These are phyloP conservation scores for Penicillium sp. DNA, from an alignment of 2,329 filamentous ascomycete genomes.

Conservation along the genomic window DNA sequence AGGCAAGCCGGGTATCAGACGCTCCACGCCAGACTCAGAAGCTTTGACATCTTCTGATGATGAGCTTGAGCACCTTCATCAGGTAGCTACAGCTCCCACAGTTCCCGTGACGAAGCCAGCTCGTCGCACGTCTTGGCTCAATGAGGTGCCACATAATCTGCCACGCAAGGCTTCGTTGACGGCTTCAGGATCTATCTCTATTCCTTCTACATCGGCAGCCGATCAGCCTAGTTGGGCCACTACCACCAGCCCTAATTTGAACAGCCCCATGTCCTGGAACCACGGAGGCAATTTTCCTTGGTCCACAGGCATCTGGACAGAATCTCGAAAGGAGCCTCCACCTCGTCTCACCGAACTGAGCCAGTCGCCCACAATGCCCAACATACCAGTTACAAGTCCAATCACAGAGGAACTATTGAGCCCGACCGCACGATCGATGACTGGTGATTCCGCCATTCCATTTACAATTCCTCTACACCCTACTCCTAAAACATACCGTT, in stretches of 20 bases:
- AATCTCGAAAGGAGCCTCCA: conserved; percentile 70
- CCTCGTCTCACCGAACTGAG: conserved; percentile 70
- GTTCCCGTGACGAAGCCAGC: conserved; percentile 58
- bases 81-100: conserved; percentile 47
- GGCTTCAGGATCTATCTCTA: conserved; percentile 72
- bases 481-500: conserved; percentile 87
- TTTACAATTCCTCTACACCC: conserved; percentile 86
- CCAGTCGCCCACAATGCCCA: conserved; percentile 66
- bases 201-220: conserved; percentile 72
- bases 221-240: conserved; percentile 53
- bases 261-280: conserved; percentile 41
- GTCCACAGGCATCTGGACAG: conserved; percentile 80
- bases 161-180: conserved; percentile 73
- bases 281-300: conserved; percentile 59
- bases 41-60: conserved; percentile 92
- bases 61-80: conserved; percentile 65
- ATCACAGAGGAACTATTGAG: conserved; percentile 53
- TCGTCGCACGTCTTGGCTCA: conserved; percentile 78
- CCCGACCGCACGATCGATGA: conserved; percentile 39
- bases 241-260: conserved; percentile 33
- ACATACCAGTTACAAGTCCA: conserved; percentile 48
- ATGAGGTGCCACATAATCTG: conserved; percentile 68
- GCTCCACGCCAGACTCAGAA: conserved; percentile 90
- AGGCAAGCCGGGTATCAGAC: conserved; percentile 63
- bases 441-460: conserved; percentile 61